Conservation (phyloP, 78 protist species). For the Dictyostelium purpureum region DNA sequence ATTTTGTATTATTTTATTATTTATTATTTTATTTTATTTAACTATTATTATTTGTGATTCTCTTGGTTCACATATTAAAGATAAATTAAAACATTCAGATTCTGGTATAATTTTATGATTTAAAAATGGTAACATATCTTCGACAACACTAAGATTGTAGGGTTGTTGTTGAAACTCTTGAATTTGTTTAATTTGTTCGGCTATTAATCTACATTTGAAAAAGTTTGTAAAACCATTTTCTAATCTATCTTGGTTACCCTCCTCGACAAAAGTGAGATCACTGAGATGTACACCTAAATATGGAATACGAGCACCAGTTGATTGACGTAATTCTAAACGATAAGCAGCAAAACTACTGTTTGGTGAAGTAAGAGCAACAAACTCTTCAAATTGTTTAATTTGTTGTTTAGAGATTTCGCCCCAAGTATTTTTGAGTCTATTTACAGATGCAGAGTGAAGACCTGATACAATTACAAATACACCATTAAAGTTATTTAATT, state of each 20-base stretch:
- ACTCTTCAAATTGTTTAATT: constrained; percentile 41
- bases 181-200: constrained; percentile 66
- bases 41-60: background rate
- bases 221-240: constrained; percentile 80
- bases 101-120: constrained; percentile 38
- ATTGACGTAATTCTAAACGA: constrained; percentile 66
- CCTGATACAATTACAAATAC: constrained; percentile 84
- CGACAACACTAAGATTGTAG: constrained; percentile 8
- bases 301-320: constrained; percentile 86
- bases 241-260: constrained; percentile 80
- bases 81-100: constrained; percentile 28
- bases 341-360: constrained; percentile 45
- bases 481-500: constrained; percentile 87
- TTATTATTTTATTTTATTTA: background rate
- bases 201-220: constrained; percentile 75
- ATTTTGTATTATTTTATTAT: background rate
- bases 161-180: constrained; percentile 67
- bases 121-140: background rate
- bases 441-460: constrained; percentile 83
- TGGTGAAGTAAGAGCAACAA: constrained; percentile 32
- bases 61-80: constrained; percentile 77
- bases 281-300: constrained; percentile 87
- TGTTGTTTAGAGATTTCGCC: constrained; percentile 71
- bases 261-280: constrained; percentile 87
- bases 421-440: constrained; percentile 86